Conservation (phyloP, 805 yeast species). For the Yamadazyma laniorum region DNA sequence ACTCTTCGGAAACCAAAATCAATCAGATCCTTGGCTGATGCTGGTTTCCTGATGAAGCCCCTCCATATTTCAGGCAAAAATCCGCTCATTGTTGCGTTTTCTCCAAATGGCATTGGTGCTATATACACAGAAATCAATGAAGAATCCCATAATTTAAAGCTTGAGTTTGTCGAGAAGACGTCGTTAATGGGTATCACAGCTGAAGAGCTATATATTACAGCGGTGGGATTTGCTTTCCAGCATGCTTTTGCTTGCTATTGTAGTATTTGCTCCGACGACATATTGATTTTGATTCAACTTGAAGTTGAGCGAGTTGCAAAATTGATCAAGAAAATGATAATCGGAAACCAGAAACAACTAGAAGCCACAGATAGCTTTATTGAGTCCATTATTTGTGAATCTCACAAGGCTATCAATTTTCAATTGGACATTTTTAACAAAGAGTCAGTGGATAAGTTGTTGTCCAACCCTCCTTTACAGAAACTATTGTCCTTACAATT, state of each 20-base stretch:
- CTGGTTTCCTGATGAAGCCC: conserved; percentile 51
- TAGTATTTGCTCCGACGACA: conserved; percentile 66
- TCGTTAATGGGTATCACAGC: conserved; percentile 16
- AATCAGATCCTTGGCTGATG: conserved; percentile 43
- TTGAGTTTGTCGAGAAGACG: conserved; percentile 22
- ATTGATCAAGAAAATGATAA: conserved; percentile 12
- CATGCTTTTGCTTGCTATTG: conserved; percentile 73
- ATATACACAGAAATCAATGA: conserved; percentile 23
- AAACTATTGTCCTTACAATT: conserved; percentile 68
- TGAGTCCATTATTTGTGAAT: conserved; percentile 54
- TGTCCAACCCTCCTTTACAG: conserved; percentile 77
- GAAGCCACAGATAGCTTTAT: conserved; percentile 26
- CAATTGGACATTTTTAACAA: conserved; percentile 60
- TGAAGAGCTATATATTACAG: conserved; percentile 39
- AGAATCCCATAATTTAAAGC: conserved; percentile 14
- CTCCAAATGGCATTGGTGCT: conserved; percentile 51
- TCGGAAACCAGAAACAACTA: conserved; percentile 12
- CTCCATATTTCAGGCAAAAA: conserved; percentile 6
- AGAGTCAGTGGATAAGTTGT: conserved; percentile 72
- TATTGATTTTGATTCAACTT: conserved; percentile 53
- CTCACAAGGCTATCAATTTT: conserved; percentile 73
- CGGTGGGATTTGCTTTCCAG: conserved; percentile 61
- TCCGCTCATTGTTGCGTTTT: conserved; percentile 40
- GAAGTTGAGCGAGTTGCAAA: conserved; percentile 34
- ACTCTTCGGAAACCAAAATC: conserved; percentile 2